Conservation (phyloP, 257 asterid genomes). For the Craterostigma plantagineum region DNA sequence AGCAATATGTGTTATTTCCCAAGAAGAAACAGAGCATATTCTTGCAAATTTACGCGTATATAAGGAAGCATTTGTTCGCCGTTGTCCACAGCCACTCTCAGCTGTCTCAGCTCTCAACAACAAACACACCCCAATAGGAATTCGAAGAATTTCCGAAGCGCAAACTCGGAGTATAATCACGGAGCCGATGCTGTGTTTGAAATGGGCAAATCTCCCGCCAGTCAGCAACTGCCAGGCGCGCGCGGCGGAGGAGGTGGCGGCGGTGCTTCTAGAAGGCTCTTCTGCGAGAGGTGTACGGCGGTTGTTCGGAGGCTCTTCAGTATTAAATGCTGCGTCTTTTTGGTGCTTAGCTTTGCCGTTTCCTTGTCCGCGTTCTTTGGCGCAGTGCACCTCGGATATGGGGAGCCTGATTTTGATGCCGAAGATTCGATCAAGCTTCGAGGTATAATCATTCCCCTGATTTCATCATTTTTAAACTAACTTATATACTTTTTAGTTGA, state of each 20-base stretch:
- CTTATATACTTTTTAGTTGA: neutral
- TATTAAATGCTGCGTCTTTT: conserved; percentile 32
- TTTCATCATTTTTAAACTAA: too few species aligned
- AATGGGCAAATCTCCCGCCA: conserved; percentile 35
- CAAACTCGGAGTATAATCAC: too few species aligned
- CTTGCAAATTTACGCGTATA: too few species aligned
- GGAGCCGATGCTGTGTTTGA: conserved; percentile 35
- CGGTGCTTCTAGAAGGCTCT: conserved; percentile 14
- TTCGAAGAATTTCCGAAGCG: too few species aligned
- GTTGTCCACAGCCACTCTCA: too few species aligned
- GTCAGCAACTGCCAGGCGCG: conserved; percentile 22
- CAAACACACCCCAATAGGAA: too few species aligned
- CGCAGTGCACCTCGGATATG: conserved; percentile 15
- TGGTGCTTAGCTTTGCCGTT: conserved; percentile 20
- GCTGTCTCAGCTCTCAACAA: too few species aligned
- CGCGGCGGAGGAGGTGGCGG: conserved; percentile 10
- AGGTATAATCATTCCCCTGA: conserved; percentile 13
- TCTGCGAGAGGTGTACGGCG: conserved; percentile 20
- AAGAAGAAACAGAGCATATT: too few species aligned
- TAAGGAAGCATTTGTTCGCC: too few species aligned
- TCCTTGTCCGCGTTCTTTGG: conserved; percentile 27
- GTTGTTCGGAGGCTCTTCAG: conserved; percentile 13
- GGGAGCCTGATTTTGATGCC: conserved; percentile 33
- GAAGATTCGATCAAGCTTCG: conserved; percentile 18
- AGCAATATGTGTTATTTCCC: too few species aligned